Conservation (phyloP, 2,329 filamentous ascomycete species). For the Mycosphaerella sp. region DNA sequence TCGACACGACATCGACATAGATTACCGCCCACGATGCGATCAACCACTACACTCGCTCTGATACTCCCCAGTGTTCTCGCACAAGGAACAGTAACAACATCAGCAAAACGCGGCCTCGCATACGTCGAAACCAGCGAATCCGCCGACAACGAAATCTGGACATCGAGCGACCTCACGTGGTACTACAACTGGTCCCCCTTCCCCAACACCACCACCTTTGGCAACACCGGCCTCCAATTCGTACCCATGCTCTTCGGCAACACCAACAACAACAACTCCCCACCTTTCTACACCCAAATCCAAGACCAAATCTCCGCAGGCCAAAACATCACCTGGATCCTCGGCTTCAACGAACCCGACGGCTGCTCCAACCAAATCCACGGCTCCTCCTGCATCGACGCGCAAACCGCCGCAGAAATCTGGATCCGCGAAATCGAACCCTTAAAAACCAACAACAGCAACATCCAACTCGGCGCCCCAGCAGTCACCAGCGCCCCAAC, state of each 20-base stretch:
- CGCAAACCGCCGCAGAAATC: conserved; percentile 55
- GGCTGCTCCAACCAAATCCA: conserved; percentile 46
- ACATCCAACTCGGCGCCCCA: conserved; percentile 64
- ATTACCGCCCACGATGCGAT: conserved; percentile 13
- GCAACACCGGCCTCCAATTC: conserved; percentile 57
- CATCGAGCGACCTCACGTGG: conserved; percentile 62
- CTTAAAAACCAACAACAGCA: conserved; percentile 46
- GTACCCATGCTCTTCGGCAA: conserved; percentile 75
- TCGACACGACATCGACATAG: not conserved
- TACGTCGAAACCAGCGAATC: conserved; percentile 56
- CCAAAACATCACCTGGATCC: conserved; percentile 59
- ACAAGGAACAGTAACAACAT: conserved; percentile 27
- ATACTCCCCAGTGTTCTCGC: conserved; percentile 16
- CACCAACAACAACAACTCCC: conserved; percentile 46
- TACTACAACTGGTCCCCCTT: conserved; percentile 71
- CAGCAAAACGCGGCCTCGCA: conserved; percentile 65
- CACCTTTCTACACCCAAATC: conserved; percentile 57
- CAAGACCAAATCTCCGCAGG: conserved; percentile 47
- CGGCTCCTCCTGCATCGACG: conserved; percentile 55
- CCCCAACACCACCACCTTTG: conserved; percentile 39
- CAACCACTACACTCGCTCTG: conserved; percentile 5
- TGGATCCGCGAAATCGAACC: conserved; percentile 71
- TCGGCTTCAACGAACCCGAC: conserved; percentile 79
- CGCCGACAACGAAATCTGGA: conserved; percentile 62
- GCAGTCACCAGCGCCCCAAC: conserved; percentile 57